These are phyloP conservation scores for Croton setiger DNA, from an alignment of 441 rosid species.

Conservation along the genomic window DNA sequence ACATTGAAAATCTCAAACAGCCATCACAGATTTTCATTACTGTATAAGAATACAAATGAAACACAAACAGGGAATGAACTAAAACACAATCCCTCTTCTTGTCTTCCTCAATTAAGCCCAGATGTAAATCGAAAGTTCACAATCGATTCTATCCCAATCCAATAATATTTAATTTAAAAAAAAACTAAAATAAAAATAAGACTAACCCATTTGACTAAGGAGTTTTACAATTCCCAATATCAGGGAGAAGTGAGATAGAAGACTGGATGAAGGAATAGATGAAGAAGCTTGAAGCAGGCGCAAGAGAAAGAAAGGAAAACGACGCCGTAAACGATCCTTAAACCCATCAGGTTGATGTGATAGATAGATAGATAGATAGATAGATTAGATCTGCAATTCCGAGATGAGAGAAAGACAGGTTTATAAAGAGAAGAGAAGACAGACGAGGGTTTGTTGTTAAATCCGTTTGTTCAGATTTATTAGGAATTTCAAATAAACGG, in stretches of 20 bases:
- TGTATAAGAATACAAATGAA: no score
- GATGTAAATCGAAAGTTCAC: neutral
- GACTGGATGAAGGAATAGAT: constrained; percentile 43
- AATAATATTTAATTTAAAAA: no score
- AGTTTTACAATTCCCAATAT: neutral
- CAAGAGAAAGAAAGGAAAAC: constrained; percentile 48
- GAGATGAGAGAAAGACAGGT: neutral
- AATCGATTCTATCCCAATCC: neutral
- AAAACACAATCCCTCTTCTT: neutral
- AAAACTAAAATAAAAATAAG: no score
- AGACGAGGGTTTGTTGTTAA: neutral
- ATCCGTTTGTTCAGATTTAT: neutral
- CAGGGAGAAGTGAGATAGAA: constrained; percentile 39
- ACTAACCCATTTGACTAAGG: neutral
- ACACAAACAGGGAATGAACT: no score
- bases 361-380: no score
- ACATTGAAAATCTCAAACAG: no score
- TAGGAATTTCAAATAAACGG: neutral
- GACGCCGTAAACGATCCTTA: constrained; percentile 36
- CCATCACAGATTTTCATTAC: neutral
- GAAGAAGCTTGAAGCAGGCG: constrained; percentile 54
- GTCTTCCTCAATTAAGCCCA: neutral
- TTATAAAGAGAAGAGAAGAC: neutral
- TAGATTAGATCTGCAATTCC: neutral
- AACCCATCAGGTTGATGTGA: constrained; percentile 27